These are phyloP conservation scores for Lentinula novae-zelandiae DNA, from an alignment of 1,284 basidiomycete genomes.

Conservation along the genomic window DNA sequence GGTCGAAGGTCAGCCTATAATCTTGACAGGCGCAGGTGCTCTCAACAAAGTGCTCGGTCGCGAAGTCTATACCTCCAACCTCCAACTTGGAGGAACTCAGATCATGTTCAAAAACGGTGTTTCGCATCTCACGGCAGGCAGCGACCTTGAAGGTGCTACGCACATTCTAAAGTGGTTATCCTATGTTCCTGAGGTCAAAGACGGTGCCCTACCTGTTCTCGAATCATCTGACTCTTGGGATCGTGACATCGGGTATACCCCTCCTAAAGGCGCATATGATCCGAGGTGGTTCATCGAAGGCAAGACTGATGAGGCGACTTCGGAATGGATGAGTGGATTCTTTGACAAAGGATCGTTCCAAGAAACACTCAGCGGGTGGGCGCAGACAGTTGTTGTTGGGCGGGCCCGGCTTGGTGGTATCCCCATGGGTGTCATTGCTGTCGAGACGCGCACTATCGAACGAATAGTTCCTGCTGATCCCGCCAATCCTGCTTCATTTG, in stretches of 20 bases:
- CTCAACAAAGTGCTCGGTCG: constrained; percentile 99
- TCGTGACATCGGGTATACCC: constrained; percentile 86
- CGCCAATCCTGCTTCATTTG: constrained; percentile 97
- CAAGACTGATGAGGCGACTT: constrained; percentile 79
- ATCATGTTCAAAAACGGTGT: constrained; percentile 99
- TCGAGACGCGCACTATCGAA: constrained; percentile 97
- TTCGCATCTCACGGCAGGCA: constrained; percentile 91
- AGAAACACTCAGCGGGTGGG: constrained; percentile 95
- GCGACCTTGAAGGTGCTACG: constrained; percentile 91
- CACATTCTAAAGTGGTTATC: constrained; percentile 95
- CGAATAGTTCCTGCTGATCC: constrained; percentile 97
- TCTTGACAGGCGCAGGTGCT: constrained; percentile 94
- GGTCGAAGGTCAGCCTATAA: constrained; percentile 99
- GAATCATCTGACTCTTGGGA: constrained; percentile 83
- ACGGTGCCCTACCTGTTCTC: constrained; percentile 75
- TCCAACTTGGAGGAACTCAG: constrained; percentile 98
- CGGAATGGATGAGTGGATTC: constrained; percentile 84
- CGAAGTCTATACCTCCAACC: constrained; percentile 98
- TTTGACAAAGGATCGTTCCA: constrained; percentile 98
- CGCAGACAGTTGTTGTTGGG: constrained; percentile 96
- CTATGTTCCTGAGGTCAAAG: constrained; percentile 84
- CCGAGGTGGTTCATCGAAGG: constrained; percentile 98
- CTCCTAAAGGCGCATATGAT: constrained; percentile 95
- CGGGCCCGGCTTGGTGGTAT: constrained; percentile 96
- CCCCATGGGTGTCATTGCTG: constrained; percentile 96